phyloP scores from a whole-genome alignment of 345 rosid genomes.

The Eucalyptus caleyi region DNA sequence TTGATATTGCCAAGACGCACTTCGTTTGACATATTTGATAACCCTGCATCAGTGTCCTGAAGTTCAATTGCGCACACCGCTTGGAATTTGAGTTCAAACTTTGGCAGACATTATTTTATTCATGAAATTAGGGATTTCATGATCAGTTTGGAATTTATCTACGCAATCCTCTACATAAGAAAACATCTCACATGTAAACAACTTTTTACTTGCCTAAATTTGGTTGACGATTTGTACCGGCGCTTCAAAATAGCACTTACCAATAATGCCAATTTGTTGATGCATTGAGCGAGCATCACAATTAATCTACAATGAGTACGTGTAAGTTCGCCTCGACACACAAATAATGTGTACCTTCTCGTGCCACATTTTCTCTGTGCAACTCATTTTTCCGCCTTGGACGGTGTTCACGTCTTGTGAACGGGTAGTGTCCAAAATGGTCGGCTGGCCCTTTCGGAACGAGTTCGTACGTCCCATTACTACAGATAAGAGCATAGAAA shows the following conservation, averaged over 20 bases:
- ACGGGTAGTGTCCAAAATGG: background rate
- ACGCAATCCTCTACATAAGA: background rate
- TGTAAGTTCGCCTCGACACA: background rate
- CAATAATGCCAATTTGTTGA: background rate
- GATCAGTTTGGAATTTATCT: background rate
- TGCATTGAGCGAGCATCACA: background rate
- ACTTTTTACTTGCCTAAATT: background rate
- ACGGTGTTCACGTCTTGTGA: background rate
- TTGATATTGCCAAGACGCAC: background rate
- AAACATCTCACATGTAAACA: background rate
- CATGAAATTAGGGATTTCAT: background rate
- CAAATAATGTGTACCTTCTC: background rate
- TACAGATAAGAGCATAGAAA: background rate
- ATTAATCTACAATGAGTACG: background rate
- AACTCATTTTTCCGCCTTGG: background rate
- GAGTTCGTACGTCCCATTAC: background rate
- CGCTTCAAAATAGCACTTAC: background rate
- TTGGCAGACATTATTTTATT: background rate
- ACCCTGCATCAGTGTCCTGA: background rate
- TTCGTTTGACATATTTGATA: background rate
- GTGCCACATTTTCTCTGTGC: background rate
- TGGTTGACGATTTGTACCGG: background rate
- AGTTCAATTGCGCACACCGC: too few species aligned
- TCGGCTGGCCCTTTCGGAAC: background rate
- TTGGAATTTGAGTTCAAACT: background rate